Percentiles rank a stretch among this genome's conserved stretches.
Evolutionary conservation across 2,329 filamentous ascomycete species (phyloP).

Genomic region (Colletotrichum nymphaeae): DNA sequence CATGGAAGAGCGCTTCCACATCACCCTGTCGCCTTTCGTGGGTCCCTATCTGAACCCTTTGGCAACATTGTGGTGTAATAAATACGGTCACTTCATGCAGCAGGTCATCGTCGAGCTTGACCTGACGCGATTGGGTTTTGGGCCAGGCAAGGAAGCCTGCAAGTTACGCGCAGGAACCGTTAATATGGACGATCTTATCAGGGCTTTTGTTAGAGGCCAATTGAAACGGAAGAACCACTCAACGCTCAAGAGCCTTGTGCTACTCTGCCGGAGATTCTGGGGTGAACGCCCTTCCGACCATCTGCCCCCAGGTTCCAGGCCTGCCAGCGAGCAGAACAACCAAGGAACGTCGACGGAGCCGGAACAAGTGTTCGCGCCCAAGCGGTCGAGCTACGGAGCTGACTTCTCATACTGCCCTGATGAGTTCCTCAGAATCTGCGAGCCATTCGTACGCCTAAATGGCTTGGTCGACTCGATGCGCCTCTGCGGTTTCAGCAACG

Average conservation of each 20-base stretch:
- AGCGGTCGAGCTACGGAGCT: neutral
- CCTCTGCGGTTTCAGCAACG: constrained; percentile 50
- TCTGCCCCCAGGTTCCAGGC: neutral
- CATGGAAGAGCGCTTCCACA: constrained; percentile 49
- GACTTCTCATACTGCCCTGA: constrained; percentile 45
- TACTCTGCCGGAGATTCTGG: constrained; percentile 50
- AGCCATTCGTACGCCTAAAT: constrained; percentile 44
- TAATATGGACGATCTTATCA: constrained; percentile 42
- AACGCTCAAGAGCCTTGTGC: constrained; percentile 44
- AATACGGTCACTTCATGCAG: constrained; percentile 49
- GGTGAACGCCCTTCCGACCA: constrained; percentile 32
- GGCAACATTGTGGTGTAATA: constrained; percentile 48
- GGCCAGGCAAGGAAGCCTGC: constrained; percentile 39
- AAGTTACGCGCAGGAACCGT: constrained; percentile 40
- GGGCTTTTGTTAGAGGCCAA: constrained; percentile 43
- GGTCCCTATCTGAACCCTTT: constrained; percentile 46
- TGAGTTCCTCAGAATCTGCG: constrained; percentile 44
- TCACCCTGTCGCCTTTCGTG: constrained; percentile 51
- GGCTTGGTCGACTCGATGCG: constrained; percentile 46
- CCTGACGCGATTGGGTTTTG: constrained; percentile 50
- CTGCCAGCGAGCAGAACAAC: neutral
- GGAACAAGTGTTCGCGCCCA: constrained; percentile 19
- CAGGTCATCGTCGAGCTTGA: constrained; percentile 54
- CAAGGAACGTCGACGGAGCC: neutral
- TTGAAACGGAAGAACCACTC: constrained; percentile 37